Percentiles rank a stretch among this genome's conserved stretches.
phyloP scores from a whole-genome alignment of 306 rosid genomes.

The Casuarina glauca region DNA sequence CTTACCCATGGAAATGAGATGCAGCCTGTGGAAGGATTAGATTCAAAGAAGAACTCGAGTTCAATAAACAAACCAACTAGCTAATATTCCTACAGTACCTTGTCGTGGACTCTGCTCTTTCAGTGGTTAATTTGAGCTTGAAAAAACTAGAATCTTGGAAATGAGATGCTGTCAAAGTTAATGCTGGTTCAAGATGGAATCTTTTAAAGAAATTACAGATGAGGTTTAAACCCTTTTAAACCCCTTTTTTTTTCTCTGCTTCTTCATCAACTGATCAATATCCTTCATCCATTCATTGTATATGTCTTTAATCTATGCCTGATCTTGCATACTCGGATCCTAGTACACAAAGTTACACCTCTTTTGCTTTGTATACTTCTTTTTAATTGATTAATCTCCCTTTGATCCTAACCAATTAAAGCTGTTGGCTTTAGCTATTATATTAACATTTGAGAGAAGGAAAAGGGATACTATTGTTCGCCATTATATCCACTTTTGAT shows the following conservation, averaged over 20 bases:
- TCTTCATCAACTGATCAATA: background rate
- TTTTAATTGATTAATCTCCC: background rate
- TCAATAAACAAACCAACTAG: too few relatives aligned
- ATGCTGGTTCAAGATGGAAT: too few relatives aligned
- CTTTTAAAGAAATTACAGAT: background rate
- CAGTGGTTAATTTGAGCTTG: too few relatives aligned
- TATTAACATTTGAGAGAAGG: background rate
- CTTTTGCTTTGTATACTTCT: background rate
- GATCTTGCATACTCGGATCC: background rate
- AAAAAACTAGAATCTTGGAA: too few relatives aligned
- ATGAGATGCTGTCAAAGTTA: too few relatives aligned
- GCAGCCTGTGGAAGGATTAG: too few relatives aligned
- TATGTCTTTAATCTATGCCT: conserved; percentile 1
- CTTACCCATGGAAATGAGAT: too few relatives aligned
- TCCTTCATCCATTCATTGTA: background rate
- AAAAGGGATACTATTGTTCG: background rate
- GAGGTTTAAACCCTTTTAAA: background rate
- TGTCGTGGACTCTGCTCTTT: too few relatives aligned
- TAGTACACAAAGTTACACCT: conserved; percentile 10
- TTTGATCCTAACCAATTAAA: conserved; percentile 1
- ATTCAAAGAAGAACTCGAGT: too few relatives aligned
- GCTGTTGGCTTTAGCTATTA: background rate
- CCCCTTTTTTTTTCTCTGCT: background rate
- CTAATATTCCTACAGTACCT: too few relatives aligned
- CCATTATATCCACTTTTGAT: conserved; percentile 10